Conservation (phyloP, 495 filamentous ascomycete species). For the Neurospora hispaniola region DNA sequence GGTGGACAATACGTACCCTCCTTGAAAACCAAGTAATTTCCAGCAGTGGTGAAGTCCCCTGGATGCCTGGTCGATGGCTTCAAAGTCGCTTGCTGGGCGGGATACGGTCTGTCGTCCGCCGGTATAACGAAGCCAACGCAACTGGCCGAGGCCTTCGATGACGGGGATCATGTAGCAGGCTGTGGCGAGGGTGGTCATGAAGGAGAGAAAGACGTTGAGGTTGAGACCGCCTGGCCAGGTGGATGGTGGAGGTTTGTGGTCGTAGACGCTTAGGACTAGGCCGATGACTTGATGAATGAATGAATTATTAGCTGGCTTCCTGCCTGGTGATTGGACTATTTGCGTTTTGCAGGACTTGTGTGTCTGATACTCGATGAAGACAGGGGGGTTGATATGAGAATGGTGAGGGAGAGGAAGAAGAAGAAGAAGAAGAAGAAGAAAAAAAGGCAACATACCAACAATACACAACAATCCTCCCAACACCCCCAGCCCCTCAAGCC, state of each 20-base stretch:
- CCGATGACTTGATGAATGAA: slow-evolving; percentile 16
- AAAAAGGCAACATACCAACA: background rate
- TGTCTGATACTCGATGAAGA: background rate
- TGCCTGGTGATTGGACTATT: background rate
- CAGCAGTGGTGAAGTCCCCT: slow-evolving; percentile 16
- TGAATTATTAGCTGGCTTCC: background rate
- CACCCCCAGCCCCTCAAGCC: background rate
- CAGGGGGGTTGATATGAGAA: background rate
- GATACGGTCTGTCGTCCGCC: slow-evolving; percentile 1
- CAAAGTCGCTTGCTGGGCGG: slow-evolving; percentile 28
- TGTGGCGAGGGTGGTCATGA: slow-evolving; percentile 30
- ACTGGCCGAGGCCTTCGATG: slow-evolving; percentile 25
- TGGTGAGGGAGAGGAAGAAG: no score
- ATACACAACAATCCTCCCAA: background rate
- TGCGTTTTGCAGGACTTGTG: no score
- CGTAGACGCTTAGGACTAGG: slow-evolving; percentile 22
- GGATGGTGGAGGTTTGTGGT: slow-evolving; percentile 23
- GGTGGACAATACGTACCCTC: background rate
- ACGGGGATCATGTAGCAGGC: slow-evolving; percentile 25
- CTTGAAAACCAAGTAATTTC: background rate
- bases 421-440: background rate
- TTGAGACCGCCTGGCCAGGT: slow-evolving; percentile 32
- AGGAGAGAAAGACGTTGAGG: slow-evolving; percentile 32
- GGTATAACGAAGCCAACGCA: slow-evolving; percentile 34
- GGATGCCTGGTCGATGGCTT: slow-evolving; percentile 29